Percentiles rank a stretch among this genome's conserved stretches.
Evolutionary conservation across 805 yeast genomes (phyloP).

Genomic region (Monosporozyma unispora): DNA sequence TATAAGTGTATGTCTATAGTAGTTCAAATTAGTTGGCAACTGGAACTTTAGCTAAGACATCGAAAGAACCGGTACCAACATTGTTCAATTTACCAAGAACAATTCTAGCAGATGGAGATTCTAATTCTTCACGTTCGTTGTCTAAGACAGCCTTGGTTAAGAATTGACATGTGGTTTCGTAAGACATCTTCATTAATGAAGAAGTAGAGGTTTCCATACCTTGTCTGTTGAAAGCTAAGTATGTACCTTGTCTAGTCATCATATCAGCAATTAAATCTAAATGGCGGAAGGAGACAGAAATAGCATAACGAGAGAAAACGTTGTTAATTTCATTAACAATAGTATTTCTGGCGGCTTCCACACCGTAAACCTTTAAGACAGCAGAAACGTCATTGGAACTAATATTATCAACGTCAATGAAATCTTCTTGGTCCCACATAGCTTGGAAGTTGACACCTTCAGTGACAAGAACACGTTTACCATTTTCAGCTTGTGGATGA

Average conservation of each 20-base stretch:
- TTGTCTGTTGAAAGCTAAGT: conserved; percentile 93
- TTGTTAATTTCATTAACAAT: conserved; percentile 92
- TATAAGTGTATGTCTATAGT: neutral
- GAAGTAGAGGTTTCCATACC: conserved; percentile 96
- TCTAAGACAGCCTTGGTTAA: conserved; percentile 92
- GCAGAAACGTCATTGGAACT: conserved; percentile 89
- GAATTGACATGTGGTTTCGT: conserved; percentile 96
- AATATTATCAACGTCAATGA: conserved; percentile 81
- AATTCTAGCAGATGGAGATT: conserved; percentile 86
- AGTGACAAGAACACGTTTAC: conserved; percentile 73
- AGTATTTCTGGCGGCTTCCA: conserved; percentile 97
- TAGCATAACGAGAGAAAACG: conserved; percentile 94
- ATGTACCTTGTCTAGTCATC: conserved; percentile 99
- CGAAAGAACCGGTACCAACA: conserved; percentile 96
- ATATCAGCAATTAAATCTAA: conserved; percentile 94
- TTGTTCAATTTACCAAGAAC: conserved; percentile 84
- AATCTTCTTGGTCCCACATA: conserved; percentile 96
- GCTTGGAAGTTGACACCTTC: conserved; percentile 98
- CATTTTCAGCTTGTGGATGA: conserved; percentile 63
- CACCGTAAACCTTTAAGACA: conserved; percentile 87
- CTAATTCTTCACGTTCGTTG: conserved; percentile 78
- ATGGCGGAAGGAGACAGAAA: conserved; percentile 85
- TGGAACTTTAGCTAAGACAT: conserved; percentile 44
- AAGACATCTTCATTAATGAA: conserved; percentile 96
- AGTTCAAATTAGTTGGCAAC: neutral